phyloP scores from a whole-genome alignment of 2,329 filamentous ascomycete genomes.

The Phialocephala subalpina region DNA sequence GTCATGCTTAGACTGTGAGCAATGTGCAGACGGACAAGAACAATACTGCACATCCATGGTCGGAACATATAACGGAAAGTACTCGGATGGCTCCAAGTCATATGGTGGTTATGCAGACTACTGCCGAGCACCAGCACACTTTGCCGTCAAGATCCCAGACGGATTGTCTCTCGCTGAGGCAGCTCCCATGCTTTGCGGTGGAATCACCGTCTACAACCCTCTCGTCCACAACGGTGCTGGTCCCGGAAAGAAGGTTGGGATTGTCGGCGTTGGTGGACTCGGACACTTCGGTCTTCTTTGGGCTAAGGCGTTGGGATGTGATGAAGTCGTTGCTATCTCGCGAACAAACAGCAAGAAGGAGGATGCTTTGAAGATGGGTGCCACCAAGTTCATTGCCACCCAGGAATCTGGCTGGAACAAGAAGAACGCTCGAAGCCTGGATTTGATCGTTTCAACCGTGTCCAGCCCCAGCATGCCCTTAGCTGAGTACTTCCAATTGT shows the following conservation, averaged over 20 bases:
- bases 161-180: slow-evolving; percentile 55
- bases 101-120: slow-evolving; percentile 59
- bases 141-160: slow-evolving; percentile 67
- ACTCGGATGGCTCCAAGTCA: slow-evolving; percentile 45
- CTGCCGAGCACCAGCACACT: slow-evolving; percentile 63
- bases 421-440: slow-evolving; percentile 58
- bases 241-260: slow-evolving; percentile 74
- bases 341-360: slow-evolving; percentile 64
- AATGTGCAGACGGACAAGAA: slow-evolving; percentile 49
- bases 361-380: slow-evolving; percentile 69
- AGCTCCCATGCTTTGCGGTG: slow-evolving; percentile 80
- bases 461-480: slow-evolving; percentile 68
- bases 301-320: slow-evolving; percentile 73
- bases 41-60: slow-evolving; percentile 43
- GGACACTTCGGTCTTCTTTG: slow-evolving; percentile 79
- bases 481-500: slow-evolving; percentile 64
- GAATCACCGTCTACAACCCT: slow-evolving; percentile 77
- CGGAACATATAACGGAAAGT: slow-evolving; percentile 54
- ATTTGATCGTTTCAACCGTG: slow-evolving; percentile 67
- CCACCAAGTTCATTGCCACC: slow-evolving; percentile 61
- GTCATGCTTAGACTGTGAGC: slow-evolving; percentile 59
- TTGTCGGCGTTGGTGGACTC: slow-evolving; percentile 77
- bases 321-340: slow-evolving; percentile 70
- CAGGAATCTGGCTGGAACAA: slow-evolving; percentile 67
- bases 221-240: slow-evolving; percentile 72